Base-by-base conservation (phyloP, 2,329 filamentous ascomycete genomes). In the Fusarium sp. region DNA sequence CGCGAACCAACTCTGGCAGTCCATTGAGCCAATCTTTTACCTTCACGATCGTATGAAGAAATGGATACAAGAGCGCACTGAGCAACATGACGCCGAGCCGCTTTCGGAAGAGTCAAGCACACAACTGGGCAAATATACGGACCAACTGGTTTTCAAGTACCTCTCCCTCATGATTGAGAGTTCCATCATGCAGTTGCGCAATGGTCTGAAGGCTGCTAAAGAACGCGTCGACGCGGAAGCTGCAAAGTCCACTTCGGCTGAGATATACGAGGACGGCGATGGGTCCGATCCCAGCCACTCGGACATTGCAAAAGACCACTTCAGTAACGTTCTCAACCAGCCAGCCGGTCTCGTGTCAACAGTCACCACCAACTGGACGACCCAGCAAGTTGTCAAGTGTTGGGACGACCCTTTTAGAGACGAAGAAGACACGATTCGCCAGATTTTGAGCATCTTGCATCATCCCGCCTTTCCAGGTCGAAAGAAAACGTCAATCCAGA, bases 81-180 rank as follows among this genome's bases (percentile, higher is more conserved):
- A 70, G 29, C 64, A 71, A 9, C 62, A 75, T 17, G 75, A 78
- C 38, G 63, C 67, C 2, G 59, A 74, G 16, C 69, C 71, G 1
- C 17, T 75, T 9, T 73, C 64, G 0, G 64, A 67, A 17, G 72
- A 77, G 22, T 71, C 70, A 5, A 73, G 66, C 20, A 72, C 77
- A 0, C 71, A 79, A 56, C 20, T 79, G 44, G 73, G 73, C 49
- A 95, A 98, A 71, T 94, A 93, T 75, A 96, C 98, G 74, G 93
- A 92, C 55, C 95, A 98, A 82, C 97, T 98, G 79, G 90, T 98
- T 51, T 89, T 98, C 74, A 94, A 94, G 9, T 88, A 98, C 1
- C 86, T 98, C 20, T 93, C 95, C 1, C 94, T 96, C 0, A 97
- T 96, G 83, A 89, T 98, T 68, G 90, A 94, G 66, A 95, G 95